phyloP scores from a whole-genome alignment of 805 yeast genomes.

The Spathaspora arborariae region DNA sequence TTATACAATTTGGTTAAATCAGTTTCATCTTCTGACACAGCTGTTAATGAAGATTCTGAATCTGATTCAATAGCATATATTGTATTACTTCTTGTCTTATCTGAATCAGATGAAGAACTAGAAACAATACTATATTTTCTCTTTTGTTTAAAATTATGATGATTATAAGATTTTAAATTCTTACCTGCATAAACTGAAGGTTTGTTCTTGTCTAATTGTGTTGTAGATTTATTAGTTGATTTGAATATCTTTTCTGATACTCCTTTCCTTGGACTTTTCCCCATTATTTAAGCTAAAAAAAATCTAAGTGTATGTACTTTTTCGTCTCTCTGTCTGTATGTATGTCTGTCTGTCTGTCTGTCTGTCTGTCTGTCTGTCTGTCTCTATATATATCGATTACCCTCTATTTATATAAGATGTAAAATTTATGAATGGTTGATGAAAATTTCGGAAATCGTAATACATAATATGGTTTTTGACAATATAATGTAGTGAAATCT shows the following conservation, averaged over 20 bases:
- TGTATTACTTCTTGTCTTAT: conserved; percentile 4
- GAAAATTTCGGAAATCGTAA: conserved; percentile 1
- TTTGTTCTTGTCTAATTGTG: background rate
- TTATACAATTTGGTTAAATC: background rate
- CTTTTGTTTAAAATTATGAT: conserved; percentile 11
- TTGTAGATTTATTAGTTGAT: too few species aligned
- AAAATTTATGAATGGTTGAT: background rate
- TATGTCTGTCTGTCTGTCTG: too few species aligned
- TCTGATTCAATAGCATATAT: conserved; percentile 13
- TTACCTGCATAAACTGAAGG: conserved; percentile 27
- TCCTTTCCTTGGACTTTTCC: conserved; percentile 5
- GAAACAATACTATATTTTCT: conserved; percentile 36
- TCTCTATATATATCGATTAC: background rate
- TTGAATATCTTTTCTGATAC: background rate
- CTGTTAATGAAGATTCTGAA: conserved; percentile 40
- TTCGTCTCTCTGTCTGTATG: conserved; percentile 5
- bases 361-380: too few species aligned
- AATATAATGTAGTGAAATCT: background rate
- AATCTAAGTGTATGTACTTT: background rate
- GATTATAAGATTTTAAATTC: conserved; percentile 23
- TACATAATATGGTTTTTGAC: background rate
- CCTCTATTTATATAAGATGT: conserved; percentile 1
- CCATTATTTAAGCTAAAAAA: conserved; percentile 2
- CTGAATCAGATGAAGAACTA: conserved; percentile 21
- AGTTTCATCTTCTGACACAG: conserved; percentile 27